Base-by-base conservation (phyloP, 768 basidiomycete genomes). In the Peribolospora baueri region DNA sequence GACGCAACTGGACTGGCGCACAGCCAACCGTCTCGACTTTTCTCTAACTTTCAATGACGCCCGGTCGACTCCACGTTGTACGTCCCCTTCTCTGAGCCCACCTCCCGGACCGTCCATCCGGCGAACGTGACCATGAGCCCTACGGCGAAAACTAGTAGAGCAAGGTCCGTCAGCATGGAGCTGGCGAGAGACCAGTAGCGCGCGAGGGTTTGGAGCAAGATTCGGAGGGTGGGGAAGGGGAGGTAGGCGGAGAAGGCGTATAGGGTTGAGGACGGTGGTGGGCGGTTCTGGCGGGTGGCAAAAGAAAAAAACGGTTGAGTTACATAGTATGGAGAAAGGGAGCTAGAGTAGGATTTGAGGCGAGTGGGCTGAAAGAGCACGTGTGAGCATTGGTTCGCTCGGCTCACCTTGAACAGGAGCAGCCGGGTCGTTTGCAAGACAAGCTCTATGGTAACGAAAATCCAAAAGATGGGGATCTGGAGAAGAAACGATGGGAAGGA, bases 391-490 rank as follows among this genome's bases (percentile, higher is more conserved):
- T 37, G 5, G 4, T 5, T 9, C 25, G 41, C 25, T 25, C 25
- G 36, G 40, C 61, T 50, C n/a, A 62, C 63, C 37, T 61, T 55
- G 7, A 60, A 8, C 37, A 64, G 59, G 54, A 62, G 55, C n/a
- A 62, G 56, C 2, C 60, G 60, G 0, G 60, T 57, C 5, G 59
- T 60, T 56, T 64, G 63, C 3, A 64, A 54, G 13, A 64, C 58
- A 48, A 64, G 59, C 56, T 64, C 61, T 51, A 60, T 43, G n/a
- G 59, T 61, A 43, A 64, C 53, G 49, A 64, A 64, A 54, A 61
- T 56, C 58, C 62, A 64, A 10, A 64, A 40, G 1, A 64, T 42
- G 0, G 62, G 63, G 60, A 62, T 57, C 7, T 7, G 5, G 6
- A 1, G 1, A 14, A 45, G 6, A 14, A 4, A 47, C 4, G 3